Base-by-base conservation (phyloP, 75 land plant genomes). In the Larix kaempferi region DNA sequence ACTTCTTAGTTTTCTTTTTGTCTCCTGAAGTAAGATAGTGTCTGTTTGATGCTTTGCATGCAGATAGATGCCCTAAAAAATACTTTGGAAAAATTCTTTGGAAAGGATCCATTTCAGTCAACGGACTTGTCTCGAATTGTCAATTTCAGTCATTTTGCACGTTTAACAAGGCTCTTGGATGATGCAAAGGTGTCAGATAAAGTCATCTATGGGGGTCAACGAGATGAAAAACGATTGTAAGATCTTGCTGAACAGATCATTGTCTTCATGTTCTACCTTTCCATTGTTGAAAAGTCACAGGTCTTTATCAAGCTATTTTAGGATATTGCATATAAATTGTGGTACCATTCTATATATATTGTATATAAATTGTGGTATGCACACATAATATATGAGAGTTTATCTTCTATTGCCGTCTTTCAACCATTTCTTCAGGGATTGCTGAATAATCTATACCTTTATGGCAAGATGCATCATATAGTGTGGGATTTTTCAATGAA, bases 51-150 rank as follows among this genome's bases (percentile, higher is more conserved):
- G n/a, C 22, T 44, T 57, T 57, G 60, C 29, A 52, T 76, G 61
- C 84, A 97, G 99, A 73, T 94, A 13, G 86, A 89, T 23, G 52
- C 81, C 44, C 35, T 96, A 39, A 86, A 83, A 80, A 41, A 54
- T 15, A 84, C 91, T 60, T 39, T 96, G 82, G 84, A 84, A 83
- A 78, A 67, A 22, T 96, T 91, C 74, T 96, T 84, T 77, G 99
- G 99, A 56, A 84, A 92, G 78, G 89, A 94, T 78, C 89, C 98
- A 57, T 62, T 88, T 57, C 76, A 86, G 65, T 90, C 99, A 41
- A 59, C 79, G 49, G 99, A 95, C 75, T 58, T 94, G 57, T 84
- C 95, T n/a, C 93, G 93, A 64, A 85, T 96, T 62, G 90, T 96
- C 16, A 96, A 89, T 73, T 77, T 74, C 23, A 86, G 75, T 44